Percentiles rank a stretch among this genome's conserved stretches.
These are phyloP conservation scores for Rhytidhysteron rufulum DNA, from an alignment of 2,329 filamentous ascomycete genomes.

Conservation along the genomic window DNA sequence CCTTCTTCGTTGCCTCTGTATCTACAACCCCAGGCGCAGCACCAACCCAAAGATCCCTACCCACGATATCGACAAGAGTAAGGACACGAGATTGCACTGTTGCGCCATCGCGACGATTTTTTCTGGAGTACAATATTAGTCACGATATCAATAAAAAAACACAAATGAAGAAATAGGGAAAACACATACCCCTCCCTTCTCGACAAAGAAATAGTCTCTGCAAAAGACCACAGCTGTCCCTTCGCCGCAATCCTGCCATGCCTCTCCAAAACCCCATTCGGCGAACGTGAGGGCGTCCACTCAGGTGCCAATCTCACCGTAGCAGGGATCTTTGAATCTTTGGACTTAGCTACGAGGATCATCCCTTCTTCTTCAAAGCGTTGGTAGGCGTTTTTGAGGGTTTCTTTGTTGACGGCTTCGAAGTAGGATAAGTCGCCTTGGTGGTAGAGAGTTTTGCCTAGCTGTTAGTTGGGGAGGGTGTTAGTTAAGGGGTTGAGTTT, in stretches of 20 bases:
- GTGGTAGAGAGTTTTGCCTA: conserved; percentile 95
- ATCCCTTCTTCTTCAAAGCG: conserved; percentile 91
- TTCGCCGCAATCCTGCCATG: conserved; percentile 62
- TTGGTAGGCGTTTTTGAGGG: conserved; percentile 85
- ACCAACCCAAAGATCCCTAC: conserved; percentile 61
- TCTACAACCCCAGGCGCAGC: conserved; percentile 11
- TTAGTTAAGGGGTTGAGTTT: conserved; percentile 2
- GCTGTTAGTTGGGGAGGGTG: no score
- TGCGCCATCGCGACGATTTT: conserved; percentile 90
- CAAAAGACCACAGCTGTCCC: conserved; percentile 87
- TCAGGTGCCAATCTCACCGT: conserved; percentile 67
- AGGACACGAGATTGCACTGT: conserved; percentile 83
- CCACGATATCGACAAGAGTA: conserved; percentile 69
- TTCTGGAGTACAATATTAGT: conserved; percentile 38
- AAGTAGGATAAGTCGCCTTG: conserved; percentile 97
- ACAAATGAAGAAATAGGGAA: neutral
- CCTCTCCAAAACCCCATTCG: conserved; percentile 50
- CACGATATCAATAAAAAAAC: neutral
- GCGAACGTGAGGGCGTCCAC: conserved; percentile 64
- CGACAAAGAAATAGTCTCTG: conserved; percentile 77
- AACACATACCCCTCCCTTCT: conserved; percentile 67
- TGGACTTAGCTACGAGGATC: conserved; percentile 65
- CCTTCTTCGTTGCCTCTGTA: conserved; percentile 11
- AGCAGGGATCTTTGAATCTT: conserved; percentile 58
- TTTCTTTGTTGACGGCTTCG: conserved; percentile 97